A percentile compares a stretch with the other conserved stretches of the same genome.
phyloP scores from a whole-genome alignment of 306 rosid genomes.

The Prinsepia uniflora region DNA sequence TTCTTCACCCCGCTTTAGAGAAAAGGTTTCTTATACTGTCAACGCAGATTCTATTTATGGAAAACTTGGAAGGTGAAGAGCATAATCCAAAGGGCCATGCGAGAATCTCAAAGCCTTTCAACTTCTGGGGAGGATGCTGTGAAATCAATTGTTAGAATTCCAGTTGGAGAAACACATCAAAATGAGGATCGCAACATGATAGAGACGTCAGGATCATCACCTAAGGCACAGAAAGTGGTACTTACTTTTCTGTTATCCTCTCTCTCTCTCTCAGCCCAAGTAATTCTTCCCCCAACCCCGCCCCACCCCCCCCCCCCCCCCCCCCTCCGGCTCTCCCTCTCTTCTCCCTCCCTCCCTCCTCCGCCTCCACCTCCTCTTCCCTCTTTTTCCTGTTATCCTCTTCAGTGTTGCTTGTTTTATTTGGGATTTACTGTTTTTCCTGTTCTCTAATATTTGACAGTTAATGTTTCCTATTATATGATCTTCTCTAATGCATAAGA shows the following conservation, averaged over 20 bases:
- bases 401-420: constrained; percentile 5
- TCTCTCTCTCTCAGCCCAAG: background rate
- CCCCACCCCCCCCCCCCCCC: background rate
- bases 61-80: constrained; percentile 30
- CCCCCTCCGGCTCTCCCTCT: no score
- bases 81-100: constrained; percentile 29
- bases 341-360: no score
- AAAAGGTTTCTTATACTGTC: constrained; percentile 30
- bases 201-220: constrained; percentile 35
- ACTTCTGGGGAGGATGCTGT: constrained; percentile 28
- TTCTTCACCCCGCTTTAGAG: constrained; percentile 31
- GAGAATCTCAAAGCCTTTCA: constrained; percentile 35
- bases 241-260: constrained; percentile 15
- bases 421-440: constrained; percentile 6
- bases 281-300: background rate
- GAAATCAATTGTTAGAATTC: constrained; percentile 11
- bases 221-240: constrained; percentile 54
- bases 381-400: background rate
- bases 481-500: constrained; percentile 22
- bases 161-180: constrained; percentile 32
- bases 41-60: constrained; percentile 25
- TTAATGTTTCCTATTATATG: background rate
- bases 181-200: constrained; percentile 26
- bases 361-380: no score
- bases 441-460: constrained; percentile 5